phyloP scores from a whole-genome alignment of 176 grass and related monocot species.

The Puccinellia tenuiflora region DNA sequence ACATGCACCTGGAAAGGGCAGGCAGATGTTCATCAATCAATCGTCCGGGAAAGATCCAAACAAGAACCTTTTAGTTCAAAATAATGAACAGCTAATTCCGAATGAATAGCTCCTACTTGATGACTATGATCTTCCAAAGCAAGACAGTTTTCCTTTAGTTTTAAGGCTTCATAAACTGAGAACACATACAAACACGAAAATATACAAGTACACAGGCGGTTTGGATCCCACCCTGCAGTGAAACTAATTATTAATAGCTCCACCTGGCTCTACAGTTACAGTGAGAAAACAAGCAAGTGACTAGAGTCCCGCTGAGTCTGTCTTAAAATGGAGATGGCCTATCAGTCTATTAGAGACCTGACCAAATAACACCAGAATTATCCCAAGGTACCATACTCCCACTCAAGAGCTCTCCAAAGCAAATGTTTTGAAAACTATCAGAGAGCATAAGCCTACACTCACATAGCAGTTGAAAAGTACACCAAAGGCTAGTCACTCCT shows the following conservation, averaged over 20 bases:
- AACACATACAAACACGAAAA: neutral
- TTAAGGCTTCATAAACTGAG: neutral
- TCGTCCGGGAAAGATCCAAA: neutral
- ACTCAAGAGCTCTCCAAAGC: neutral
- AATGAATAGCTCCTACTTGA: neutral
- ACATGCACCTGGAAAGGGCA: constrained; percentile 61
- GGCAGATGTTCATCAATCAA: neutral
- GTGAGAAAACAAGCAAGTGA: neutral
- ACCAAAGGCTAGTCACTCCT: neutral
- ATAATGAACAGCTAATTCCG: neutral
- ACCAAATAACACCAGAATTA: neutral
- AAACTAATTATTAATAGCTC: constrained; percentile 1
- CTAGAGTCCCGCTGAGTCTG: neutral
- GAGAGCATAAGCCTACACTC: neutral
- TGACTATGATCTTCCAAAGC: constrained; percentile 7
- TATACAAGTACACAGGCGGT: neutral
- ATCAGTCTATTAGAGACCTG: neutral
- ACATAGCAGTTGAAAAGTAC: neutral
- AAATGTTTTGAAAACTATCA: neutral
- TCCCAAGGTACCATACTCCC: neutral
- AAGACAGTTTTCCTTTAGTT: neutral
- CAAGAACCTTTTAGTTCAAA: neutral
- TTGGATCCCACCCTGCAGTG: neutral
- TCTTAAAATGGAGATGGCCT: neutral
- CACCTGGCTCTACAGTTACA: neutral